phyloP scores from a whole-genome alignment of 2,329 filamentous ascomycete genomes.

The Phialemonium atrogriseum region DNA sequence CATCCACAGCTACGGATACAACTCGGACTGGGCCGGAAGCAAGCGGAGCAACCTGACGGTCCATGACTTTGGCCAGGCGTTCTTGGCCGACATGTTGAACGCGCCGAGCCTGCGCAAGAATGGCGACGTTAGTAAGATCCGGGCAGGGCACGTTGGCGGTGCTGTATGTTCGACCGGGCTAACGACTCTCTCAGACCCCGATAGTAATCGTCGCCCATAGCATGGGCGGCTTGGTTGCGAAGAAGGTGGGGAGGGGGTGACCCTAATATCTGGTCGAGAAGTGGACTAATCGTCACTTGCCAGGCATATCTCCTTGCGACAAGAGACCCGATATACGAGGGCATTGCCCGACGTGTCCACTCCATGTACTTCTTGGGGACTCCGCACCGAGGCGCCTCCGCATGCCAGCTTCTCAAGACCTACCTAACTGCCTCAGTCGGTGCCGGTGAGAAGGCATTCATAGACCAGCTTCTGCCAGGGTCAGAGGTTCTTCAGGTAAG shows the following conservation, averaged over 20 bases:
- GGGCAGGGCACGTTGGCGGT: background rate
- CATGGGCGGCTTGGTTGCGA: conserved; percentile 16
- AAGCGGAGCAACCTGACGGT: conserved; percentile 10
- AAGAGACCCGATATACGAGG: conserved; percentile 9
- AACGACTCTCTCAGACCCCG: conserved; percentile 11
- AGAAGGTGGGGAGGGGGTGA: conserved; percentile 7
- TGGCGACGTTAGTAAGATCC: conserved; percentile 8
- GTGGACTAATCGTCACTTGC: no score
- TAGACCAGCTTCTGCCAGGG: conserved; percentile 15
- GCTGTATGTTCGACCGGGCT: no score
- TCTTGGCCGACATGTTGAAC: conserved; percentile 13
- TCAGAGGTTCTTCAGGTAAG: background rate
- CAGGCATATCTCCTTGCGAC: conserved; percentile 13
- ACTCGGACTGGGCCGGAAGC: conserved; percentile 10
- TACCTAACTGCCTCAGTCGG: conserved; percentile 11
- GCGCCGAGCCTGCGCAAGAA: conserved; percentile 11
- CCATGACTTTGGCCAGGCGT: conserved; percentile 12
- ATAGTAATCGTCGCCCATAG: conserved; percentile 15
- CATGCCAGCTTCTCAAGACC: conserved; percentile 13
- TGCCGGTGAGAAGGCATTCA: conserved; percentile 15
- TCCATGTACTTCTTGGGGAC: conserved; percentile 22
- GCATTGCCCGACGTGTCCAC: conserved; percentile 15
- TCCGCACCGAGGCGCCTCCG: conserved; percentile 15
- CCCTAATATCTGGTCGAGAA: background rate
- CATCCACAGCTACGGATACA: conserved; percentile 20